Conservation (phyloP, 345 rosid genomes). For the Melaleuca alternifolia region DNA sequence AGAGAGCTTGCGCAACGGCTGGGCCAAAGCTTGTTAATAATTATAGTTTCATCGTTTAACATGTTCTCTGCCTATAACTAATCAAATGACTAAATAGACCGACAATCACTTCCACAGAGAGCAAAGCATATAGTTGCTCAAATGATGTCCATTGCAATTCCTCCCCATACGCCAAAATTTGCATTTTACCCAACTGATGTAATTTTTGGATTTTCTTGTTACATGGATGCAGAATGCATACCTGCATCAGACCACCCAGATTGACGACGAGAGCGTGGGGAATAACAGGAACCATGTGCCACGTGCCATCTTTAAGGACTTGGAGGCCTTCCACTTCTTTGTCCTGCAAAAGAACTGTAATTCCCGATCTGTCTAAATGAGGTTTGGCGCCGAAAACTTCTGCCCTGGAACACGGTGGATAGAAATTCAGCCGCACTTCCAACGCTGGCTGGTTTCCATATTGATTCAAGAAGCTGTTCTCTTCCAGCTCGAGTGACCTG, state of each 20-base stretch:
- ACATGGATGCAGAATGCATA: neutral
- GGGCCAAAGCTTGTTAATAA: neutral
- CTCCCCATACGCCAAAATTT: neutral
- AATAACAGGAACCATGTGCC: conserved; percentile 36
- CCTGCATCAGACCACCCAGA: conserved; percentile 50
- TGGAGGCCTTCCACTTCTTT: conserved; percentile 41
- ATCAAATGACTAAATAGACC: neutral
- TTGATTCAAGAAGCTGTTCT: conserved; percentile 30
- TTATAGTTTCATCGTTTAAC: neutral
- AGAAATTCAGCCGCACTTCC: conserved; percentile 39
- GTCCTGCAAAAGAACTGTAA: conserved; percentile 42
- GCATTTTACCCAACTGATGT: neutral
- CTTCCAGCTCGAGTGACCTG: conserved; percentile 25
- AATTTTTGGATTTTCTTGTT: neutral
- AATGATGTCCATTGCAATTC: neutral
- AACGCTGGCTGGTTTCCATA: conserved; percentile 23
- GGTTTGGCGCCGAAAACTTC: conserved; percentile 47
- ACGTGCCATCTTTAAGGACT: conserved; percentile 14
- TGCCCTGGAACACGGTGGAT: conserved; percentile 36
- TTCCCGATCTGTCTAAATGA: conserved; percentile 40
- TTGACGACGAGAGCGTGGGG: conserved; percentile 42
- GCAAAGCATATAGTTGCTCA: neutral
- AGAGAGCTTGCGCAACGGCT: neutral
- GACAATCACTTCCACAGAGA: neutral
- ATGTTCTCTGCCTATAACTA: neutral